Conservation (phyloP, 2,329 filamentous ascomycete genomes). For the Penicillium verrucosum region DNA sequence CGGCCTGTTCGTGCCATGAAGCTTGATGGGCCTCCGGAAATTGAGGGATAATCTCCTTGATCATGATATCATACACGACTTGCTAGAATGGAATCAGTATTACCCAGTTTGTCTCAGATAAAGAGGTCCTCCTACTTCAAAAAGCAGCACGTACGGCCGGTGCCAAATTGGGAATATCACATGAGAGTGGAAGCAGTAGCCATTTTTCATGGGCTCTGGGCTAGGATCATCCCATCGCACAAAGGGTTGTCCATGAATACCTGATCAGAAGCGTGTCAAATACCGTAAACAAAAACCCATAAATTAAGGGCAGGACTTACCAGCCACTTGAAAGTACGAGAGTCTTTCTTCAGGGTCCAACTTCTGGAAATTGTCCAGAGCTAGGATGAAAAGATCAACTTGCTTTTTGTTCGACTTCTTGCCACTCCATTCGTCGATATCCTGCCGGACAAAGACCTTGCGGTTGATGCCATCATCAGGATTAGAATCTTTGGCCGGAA, state of each 20-base stretch:
- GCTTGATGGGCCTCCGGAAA: constrained; percentile 47
- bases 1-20: constrained; percentile 46
- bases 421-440: constrained; percentile 18
- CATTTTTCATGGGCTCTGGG: constrained; percentile 36
- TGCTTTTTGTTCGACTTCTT: constrained; percentile 15
- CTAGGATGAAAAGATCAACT: constrained; percentile 16
- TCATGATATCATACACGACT: constrained; percentile 37
- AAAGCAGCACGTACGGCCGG: constrained; percentile 69
- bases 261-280: neutral
- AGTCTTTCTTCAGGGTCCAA: constrained; percentile 6
- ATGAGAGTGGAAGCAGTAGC: constrained; percentile 75
- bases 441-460: constrained; percentile 11
- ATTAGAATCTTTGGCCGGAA: neutral
- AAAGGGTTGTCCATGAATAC: constrained; percentile 13
- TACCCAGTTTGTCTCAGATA: neutral
- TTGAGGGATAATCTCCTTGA: constrained; percentile 31
- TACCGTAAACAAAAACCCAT: neutral
- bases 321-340: constrained; percentile 14
- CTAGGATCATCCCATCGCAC: constrained; percentile 14
- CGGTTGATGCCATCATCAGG: constrained; percentile 1
- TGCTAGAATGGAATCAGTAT: constrained; percentile 27
- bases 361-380: constrained; percentile 12
- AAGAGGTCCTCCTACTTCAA: constrained; percentile 41
- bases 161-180: constrained; percentile 81
- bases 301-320: neutral